phyloP scores from a whole-genome alignment of 2,329 filamentous ascomycete genomes.

The Ophiostoma sp. region DNA sequence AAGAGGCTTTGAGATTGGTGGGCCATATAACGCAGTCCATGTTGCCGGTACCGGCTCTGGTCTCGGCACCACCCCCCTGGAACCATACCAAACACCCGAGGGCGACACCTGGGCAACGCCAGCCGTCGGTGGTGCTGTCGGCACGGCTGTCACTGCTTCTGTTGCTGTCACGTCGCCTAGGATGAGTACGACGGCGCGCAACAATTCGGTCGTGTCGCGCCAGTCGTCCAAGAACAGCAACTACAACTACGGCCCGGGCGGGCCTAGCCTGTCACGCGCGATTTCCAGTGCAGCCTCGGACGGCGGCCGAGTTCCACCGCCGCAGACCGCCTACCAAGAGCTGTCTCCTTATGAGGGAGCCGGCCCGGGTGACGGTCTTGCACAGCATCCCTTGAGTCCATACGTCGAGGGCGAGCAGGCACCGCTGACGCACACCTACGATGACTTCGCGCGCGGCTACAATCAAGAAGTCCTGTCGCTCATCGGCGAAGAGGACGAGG shows the following conservation, averaged over 20 bases:
- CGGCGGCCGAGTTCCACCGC: background rate
- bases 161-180: conserved; percentile 17
- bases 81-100: background rate
- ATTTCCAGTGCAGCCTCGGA: background rate
- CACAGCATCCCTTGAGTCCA: background rate
- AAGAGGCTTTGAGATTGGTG: background rate
- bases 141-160: background rate
- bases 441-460: conserved; percentile 43
- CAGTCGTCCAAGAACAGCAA: conserved; percentile 17
- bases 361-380: background rate
- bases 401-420: conserved; percentile 32
- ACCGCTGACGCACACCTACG: conserved; percentile 39
- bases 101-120: conserved; percentile 16
- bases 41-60: background rate
- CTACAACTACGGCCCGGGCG: conserved; percentile 9
- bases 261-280: background rate
- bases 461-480: conserved; percentile 37
- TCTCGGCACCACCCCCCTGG: background rate
- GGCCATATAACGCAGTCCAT: background rate
- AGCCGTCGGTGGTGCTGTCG: conserved; percentile 2
- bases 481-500: conserved; percentile 34
- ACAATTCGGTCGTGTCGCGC: conserved; percentile 18
- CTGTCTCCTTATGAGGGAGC: conserved; percentile 26
- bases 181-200: background rate
- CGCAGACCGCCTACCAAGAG: conserved; percentile 3